Conservation (phyloP, 2,329 filamentous ascomycete genomes). For the Neonectria hederae region DNA sequence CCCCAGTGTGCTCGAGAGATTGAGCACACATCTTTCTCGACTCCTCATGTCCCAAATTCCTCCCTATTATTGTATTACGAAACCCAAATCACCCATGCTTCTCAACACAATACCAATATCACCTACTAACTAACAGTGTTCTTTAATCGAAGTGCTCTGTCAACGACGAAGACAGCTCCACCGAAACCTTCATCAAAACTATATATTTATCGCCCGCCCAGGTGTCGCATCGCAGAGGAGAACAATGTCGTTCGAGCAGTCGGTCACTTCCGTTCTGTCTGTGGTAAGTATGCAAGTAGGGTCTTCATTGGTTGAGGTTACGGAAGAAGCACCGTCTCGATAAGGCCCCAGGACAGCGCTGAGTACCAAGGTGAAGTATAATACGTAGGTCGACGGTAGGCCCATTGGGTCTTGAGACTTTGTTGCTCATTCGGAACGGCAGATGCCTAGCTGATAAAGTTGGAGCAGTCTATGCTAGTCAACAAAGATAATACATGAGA, state of each 20-base stretch:
- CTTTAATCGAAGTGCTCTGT: neutral
- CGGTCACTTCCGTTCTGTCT: neutral
- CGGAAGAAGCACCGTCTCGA: neutral
- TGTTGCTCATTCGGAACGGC: too few species aligned
- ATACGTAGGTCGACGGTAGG: too few species aligned
- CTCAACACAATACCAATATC: neutral
- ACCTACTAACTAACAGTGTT: neutral
- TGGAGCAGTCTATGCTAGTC: too few species aligned
- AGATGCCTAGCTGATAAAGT: too few species aligned
- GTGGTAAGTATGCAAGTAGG: neutral
- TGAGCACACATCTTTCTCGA: neutral
- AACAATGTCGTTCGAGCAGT: neutral
- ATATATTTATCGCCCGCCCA: neutral
- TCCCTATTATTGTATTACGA: neutral
- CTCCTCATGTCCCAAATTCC: neutral
- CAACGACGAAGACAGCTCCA: neutral
- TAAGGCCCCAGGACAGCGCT: neutral
- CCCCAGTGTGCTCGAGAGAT: neutral
- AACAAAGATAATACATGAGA: too few species aligned
- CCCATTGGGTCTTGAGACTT: too few species aligned
- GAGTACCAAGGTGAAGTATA: neutral
- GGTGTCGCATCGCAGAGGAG: neutral
- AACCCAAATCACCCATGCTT: neutral
- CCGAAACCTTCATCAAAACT: neutral
- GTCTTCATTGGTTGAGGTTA: neutral